Base-by-base conservation (phyloP, 2,329 filamentous ascomycete species). In the Colletotrichum eleusines region DNA sequence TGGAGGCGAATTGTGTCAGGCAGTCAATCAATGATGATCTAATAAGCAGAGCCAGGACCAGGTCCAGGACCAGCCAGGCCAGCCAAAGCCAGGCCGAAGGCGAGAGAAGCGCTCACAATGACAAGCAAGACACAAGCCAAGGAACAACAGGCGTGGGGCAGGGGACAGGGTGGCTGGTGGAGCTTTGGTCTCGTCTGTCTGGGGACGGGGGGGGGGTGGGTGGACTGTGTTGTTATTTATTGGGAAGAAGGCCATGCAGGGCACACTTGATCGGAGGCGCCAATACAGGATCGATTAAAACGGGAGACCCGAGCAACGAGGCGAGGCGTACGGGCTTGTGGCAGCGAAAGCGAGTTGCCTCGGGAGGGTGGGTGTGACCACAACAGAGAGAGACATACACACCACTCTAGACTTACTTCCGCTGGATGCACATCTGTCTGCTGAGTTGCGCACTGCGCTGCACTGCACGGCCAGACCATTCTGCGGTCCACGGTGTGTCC, bases 51-150 rank as follows among this genome's bases (percentile, higher is more conserved):
- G 58, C 59, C 58, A 59, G 51, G 59, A 28, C 58, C 59, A 28
- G 65, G 65, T 48, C 62, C 54, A 66, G 67, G 67, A 55, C 55
- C 63, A 35, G 38, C 54, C 35, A 67, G 58, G 50, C 57, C 51
- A 58, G 50, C 50, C 66, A n/a, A 44, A 44, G 54, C 64, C 69
- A 69, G 58, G 68, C 68, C 68, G 64, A 71, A 71, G 68, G 64
- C 69, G 69, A 59, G 69, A 71, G 69, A 71, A 71, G 69, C 69
- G 69, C 69, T 71, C 69, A 63, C 69, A 71, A 69, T 63, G 69
- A 69, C 63, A 71, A 67, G 50, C 65, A 63, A 69, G 59, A 62
- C 63, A 70, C 63, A 70, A 62, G 68, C 67, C 68, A 70, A 67
- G 68, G 68, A 70, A 64, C 62, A 70, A 59, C 54, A 54, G 55